These are phyloP conservation scores for Gossypium australe DNA, from an alignment of 345 rosid genomes.

Conservation along the genomic window DNA sequence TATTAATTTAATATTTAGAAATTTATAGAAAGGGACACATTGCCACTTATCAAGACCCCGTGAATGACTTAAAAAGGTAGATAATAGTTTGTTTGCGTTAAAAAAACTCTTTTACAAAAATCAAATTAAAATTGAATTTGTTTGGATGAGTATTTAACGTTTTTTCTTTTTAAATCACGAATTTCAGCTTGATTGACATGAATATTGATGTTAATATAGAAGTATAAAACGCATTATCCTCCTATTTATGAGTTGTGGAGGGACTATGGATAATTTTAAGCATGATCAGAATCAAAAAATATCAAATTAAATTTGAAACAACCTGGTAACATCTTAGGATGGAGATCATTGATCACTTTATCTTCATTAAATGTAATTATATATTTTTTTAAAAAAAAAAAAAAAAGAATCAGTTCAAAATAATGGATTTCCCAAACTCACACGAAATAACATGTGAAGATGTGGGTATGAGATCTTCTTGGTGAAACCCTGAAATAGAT, in stretches of 20 bases:
- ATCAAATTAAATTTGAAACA: not conserved
- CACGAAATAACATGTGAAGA: conserved; percentile 25
- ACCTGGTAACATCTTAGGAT: not conserved
- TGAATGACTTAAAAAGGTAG: not conserved
- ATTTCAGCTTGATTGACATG: too few species aligned
- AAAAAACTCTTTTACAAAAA: too few species aligned
- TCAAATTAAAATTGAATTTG: too few species aligned
- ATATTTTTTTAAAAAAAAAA: not conserved
- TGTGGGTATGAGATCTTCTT: not conserved
- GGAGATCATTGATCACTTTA: not conserved
- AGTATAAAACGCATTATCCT: too few species aligned
- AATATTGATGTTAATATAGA: too few species aligned
- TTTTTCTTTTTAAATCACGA: too few species aligned
- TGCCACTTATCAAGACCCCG: not conserved
- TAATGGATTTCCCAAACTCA: not conserved
- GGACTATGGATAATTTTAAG: too few species aligned
- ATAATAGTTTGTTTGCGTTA: too few species aligned
- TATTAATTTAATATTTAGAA: not conserved
- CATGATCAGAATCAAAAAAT: too few species aligned
- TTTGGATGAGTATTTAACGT: too few species aligned
- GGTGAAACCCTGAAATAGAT: conserved; percentile 7
- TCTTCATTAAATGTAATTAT: not conserved
- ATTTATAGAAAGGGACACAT: not conserved
- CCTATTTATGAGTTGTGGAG: too few species aligned
- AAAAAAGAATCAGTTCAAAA: not conserved